phyloP scores from a whole-genome alignment of 805 yeast genomes.

The Saccharomyces eubayanus region DNA sequence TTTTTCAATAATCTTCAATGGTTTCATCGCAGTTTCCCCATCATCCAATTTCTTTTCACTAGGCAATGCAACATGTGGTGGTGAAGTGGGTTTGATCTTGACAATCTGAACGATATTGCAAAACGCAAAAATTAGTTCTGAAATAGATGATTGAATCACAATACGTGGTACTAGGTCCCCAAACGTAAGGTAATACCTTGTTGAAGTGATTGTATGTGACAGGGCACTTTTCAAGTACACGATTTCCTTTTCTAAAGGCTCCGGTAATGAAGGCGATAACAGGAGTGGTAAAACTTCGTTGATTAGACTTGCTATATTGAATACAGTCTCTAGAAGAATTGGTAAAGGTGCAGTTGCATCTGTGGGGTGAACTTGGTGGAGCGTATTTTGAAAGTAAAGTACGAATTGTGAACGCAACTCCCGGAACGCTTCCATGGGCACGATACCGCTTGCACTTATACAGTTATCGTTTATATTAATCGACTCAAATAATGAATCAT shows the following conservation, averaged over 20 bases:
- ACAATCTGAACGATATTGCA: conserved; percentile 45
- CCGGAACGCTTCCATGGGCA: conserved; percentile 8
- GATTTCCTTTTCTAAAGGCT: background rate
- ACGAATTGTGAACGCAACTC: background rate
- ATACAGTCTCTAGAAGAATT: background rate
- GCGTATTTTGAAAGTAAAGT: background rate
- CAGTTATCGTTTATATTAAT: background rate
- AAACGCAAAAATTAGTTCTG: conserved; percentile 59
- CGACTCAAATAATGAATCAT: background rate
- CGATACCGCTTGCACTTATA: conserved; percentile 10
- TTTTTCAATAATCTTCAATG: conserved; percentile 58
- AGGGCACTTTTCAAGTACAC: conserved; percentile 48
- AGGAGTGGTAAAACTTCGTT: background rate
- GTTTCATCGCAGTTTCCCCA: conserved; percentile 44
- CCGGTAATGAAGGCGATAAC: background rate
- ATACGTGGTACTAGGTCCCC: conserved; percentile 57
- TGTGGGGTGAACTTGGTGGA: background rate
- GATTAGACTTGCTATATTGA: background rate
- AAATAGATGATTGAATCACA: conserved; percentile 63
- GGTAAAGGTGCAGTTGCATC: background rate
- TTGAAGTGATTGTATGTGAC: conserved; percentile 65
- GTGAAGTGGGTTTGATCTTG: conserved; percentile 2
- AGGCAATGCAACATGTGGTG: background rate
- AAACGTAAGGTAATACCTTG: conserved; percentile 63
- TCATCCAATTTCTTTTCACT: conserved; percentile 5